Base-by-base conservation (phyloP, 1,284 basidiomycete genomes). In the Coniferiporia sulphurascens region DNA sequence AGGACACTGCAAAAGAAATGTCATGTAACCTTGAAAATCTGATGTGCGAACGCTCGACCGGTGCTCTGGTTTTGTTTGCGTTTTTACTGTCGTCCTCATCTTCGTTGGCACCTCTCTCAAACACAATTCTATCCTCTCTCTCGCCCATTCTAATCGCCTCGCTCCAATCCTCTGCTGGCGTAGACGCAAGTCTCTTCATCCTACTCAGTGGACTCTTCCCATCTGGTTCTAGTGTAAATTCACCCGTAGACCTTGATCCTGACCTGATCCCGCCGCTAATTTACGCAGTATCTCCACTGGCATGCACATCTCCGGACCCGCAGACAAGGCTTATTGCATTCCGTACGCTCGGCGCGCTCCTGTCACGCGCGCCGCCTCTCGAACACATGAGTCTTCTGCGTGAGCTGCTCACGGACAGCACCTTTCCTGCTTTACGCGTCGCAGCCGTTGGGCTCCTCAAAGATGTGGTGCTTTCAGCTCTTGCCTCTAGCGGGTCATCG, bases 371-470 rank as follows among this genome's bases (percentile, higher is more conserved):
- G 1, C 78, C 81, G 0, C 69, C 81, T 0, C 66, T 72, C 41
- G 64, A 82, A 0, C 79, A 80, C 3, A 72, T 88, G 22, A 76
- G 80, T 36, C 71, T 85, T 7, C 74, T 90, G 3, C 69, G 73
- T 6, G 82, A 82, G 41, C 65, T 77, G 22, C 74, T 88, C 12
- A 74, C 79, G 1, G 72, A 73, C 7, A 60, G 65, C 15, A 73
- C 80, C 52, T 79, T 80, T 51, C 83, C 83, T 0, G 84, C 85
- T 65, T 85, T 90, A 77, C 77, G 83, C 8, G 79, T 82, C 0
- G 85, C 87, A 0, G 79, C 84, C 0, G 75, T 90, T 1, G 83
- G 84, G 0, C 73, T 90, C 4, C 74, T 88, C 2, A 88, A 86
- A 68, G 86, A 89, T 56, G 80, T 82, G 0, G 72, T 85, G 1